Evolutionary conservation across 495 filamentous ascomycete species (phyloP).

Genomic region (Hypoxylon perforatum): DNA sequence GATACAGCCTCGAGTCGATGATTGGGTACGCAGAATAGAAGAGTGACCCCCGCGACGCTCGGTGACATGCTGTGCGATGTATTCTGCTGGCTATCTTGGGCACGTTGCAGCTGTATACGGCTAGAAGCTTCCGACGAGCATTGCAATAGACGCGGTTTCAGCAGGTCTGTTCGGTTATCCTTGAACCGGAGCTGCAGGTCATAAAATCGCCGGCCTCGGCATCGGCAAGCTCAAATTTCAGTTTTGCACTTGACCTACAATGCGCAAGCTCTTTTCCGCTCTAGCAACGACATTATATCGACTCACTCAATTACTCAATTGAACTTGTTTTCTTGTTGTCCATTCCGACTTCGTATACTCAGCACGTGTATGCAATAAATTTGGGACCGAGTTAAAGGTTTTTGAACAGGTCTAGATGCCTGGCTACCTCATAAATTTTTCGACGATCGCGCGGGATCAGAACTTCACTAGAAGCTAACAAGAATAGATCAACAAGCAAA

Average conservation of each 20-base stretch:
- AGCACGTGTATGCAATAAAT: slow-evolving; percentile 39
- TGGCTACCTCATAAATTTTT: slow-evolving; percentile 7
- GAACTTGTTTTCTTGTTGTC: slow-evolving; percentile 15
- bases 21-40: slow-evolving; percentile 2
- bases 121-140: slow-evolving; percentile 7
- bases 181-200: slow-evolving; percentile 11
- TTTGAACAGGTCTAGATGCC: slow-evolving; percentile 16
- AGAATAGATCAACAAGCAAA: slow-evolving; percentile 5
- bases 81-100: slow-evolving; percentile 7
- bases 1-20: slow-evolving; percentile 3
- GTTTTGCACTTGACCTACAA: slow-evolving; percentile 4
- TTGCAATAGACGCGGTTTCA: slow-evolving; percentile 14
- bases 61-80: slow-evolving; percentile 14
- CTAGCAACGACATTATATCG: background rate
- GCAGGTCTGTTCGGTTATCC: background rate
- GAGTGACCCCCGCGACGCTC: background rate
- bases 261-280: slow-evolving; percentile 2
- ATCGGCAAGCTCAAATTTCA: background rate
- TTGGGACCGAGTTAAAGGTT: slow-evolving; percentile 2
- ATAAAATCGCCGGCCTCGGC: slow-evolving; percentile 10
- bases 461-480: slow-evolving; percentile 4
- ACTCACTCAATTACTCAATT: too few relatives aligned
- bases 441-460: too few relatives aligned
- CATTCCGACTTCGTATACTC: slow-evolving; percentile 36
- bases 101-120: slow-evolving; percentile 6